A percentile compares a stretch with the other conserved stretches of the same genome.
Evolutionary conservation across 139 green algal genomes (phyloP).

Genomic region (Coccomyxa sp.): DNA sequence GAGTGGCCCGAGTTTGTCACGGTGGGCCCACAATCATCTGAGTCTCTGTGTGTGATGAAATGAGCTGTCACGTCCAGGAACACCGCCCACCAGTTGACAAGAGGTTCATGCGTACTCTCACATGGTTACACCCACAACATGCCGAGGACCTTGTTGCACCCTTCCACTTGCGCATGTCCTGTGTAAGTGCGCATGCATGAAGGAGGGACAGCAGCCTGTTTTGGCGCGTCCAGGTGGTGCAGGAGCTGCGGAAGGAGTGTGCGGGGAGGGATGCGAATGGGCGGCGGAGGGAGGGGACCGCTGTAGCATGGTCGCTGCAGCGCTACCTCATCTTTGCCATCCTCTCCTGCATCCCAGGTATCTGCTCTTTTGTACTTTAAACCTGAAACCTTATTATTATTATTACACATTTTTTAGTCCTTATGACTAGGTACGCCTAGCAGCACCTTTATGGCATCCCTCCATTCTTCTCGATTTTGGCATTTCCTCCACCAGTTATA

Average conservation of each 20-base stretch:
- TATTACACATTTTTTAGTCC: too few relatives aligned
- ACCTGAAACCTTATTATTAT: too few relatives aligned
- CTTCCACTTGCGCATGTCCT: too few relatives aligned
- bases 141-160: too few relatives aligned
- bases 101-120: not conserved
- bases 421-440: too few relatives aligned
- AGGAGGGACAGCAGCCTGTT: too few relatives aligned
- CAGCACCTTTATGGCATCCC: too few relatives aligned
- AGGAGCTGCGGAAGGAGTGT: slow-evolving; percentile 40
- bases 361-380: not conserved
- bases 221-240: slow-evolving; percentile 16
- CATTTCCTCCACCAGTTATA: too few relatives aligned
- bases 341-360: slow-evolving; percentile 62
- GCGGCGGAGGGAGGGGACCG: not conserved
- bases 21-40: not conserved
- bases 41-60: not conserved
- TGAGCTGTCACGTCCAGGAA: not conserved
- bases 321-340: slow-evolving; percentile 70
- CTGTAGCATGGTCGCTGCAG: slow-evolving; percentile 48
- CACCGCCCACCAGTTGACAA: not conserved
- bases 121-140: too few relatives aligned
- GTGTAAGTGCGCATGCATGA: too few relatives aligned
- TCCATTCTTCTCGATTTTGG: too few relatives aligned
- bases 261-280: slow-evolving; percentile 18
- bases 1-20: slow-evolving; percentile 61